Base-by-base conservation (phyloP, 768 basidiomycete genomes). In the Lepiota brunneoincarnata region DNA sequence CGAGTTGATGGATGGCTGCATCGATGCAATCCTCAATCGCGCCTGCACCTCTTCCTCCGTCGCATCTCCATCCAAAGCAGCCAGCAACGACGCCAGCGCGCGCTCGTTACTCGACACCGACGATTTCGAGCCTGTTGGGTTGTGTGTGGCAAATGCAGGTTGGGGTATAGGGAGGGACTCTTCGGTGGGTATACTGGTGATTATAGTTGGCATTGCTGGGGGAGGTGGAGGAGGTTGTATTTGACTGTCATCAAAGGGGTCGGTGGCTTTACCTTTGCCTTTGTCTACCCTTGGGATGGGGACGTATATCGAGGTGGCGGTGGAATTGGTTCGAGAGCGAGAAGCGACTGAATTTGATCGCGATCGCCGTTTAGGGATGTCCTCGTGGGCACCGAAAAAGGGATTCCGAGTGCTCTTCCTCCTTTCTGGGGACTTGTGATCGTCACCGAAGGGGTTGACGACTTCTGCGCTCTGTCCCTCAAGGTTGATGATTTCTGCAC, bases 71-170 rank as follows among this genome's bases (percentile, higher is more conserved):
- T 84, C 77, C 39, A 89, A 75, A n/a, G 83, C 86, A 18, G 82
- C 86, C 54, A 88, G 78, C 48, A 89, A 72, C n/a, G 83, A 84
- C 63, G 74, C 75, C 59, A 89, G 67, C 14, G 85, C 84, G 41
- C 75, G 77, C 49, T 81, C 75, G 44, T 75, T 80, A 57, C 72
- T 77, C 11, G 72, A 64, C n/a, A 65, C 64, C 14, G 78, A 76
- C 0, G 74, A 64, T 20, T 66, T 57, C 2, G 77, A 77, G 6
- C 62, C 58, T 6, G 67, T 64, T 1, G 67, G 49, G 4, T 56
- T 55, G 57, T 79, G 75, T 11, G 61, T 54, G 18, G 62, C 55
- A 48, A 75, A 72, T 10, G 67, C 55, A 5, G 69, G 72, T 21
- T 50, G 61, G n/a, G 73, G 67, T 24, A 69, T 52, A 36, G 63